Conservation (phyloP, 768 basidiomycete species). For the Trichaptum fuscoviolaceum region DNA sequence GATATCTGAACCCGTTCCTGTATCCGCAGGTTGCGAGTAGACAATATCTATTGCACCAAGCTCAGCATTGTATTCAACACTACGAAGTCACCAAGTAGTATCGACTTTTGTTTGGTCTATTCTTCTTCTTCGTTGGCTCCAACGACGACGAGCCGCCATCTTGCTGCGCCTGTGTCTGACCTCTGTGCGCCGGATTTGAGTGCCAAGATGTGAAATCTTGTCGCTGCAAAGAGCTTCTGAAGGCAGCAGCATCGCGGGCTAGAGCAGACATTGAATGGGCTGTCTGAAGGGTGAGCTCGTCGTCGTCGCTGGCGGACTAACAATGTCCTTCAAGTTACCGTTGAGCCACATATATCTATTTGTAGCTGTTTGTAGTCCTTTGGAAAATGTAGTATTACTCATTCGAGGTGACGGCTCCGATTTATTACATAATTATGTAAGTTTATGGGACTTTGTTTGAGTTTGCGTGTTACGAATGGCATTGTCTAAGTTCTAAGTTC, state of each 20-base stretch:
- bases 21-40: conserved; percentile 85
- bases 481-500: background rate
- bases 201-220: conserved; percentile 78
- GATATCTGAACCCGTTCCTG: conserved; percentile 72
- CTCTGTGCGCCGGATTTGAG: conserved; percentile 43
- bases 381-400: no score
- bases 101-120: conserved; percentile 56
- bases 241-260: conserved; percentile 64
- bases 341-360: background rate
- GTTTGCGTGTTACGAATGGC: background rate
- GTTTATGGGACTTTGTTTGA: background rate
- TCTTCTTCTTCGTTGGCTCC: conserved; percentile 38
- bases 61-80: conserved; percentile 6
- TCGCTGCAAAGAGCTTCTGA: conserved; percentile 57
- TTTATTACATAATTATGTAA: no score
- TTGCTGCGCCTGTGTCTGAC: conserved; percentile 25
- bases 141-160: conserved; percentile 30
- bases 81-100: conserved; percentile 24
- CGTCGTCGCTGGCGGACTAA: background rate
- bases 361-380: background rate
- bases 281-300: background rate
- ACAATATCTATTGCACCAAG: conserved; percentile 50
- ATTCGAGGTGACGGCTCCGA: no score
- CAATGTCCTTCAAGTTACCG: background rate
- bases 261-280: conserved; percentile 53